Base-by-base conservation (phyloP, 169 alveolate species). In the Cystoisospora suis region DNA sequence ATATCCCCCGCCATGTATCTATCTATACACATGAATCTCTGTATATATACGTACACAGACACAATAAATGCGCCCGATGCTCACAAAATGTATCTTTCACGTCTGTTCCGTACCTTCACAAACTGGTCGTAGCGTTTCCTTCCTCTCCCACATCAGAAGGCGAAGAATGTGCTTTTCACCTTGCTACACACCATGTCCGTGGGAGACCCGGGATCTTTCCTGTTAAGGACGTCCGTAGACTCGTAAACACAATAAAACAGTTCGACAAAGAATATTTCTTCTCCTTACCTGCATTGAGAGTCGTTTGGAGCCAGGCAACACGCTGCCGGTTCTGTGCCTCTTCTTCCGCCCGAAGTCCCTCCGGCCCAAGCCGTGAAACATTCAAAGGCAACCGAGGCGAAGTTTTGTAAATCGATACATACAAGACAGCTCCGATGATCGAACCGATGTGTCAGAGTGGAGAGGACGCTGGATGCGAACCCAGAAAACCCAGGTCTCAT, bases 251-350 rank as follows among this genome's bases (percentile, higher is more conserved):
- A n/a, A n/a, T n/a, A n/a, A n/a, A n/a, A n/a, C n/a, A n/a, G n/a
- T n/a, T n/a, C n/a, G n/a, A n/a, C n/a, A n/a, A n/a, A n/a, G n/a
- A n/a, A n/a, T n/a, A n/a, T n/a, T n/a, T n/a, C n/a, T n/a, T n/a
- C 27, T 9, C 7, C 72, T 49, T 20, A 81, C 88, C 88, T 40
- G 34, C 46, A 49, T 75, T 81, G 88, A 38, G 88, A 49, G 40
- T 81, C 88, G 75, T 81, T 38, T 5, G 88, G 77, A 3, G 70
- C 29, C 75, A 81, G 77, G 49, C 53, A 40, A 27, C 83, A 72
- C 42, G 42, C 58, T 6, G 83, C 23, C 15, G 3, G 34, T 34
- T 72, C 83, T 7, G 69, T 32, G 61, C 23, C 3, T 36, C 77
- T 40, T 36, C 32, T 45, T 32, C 7, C 38, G 75, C 88, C 36